Percentiles rank a stretch among this genome's conserved stretches.
phyloP scores from a whole-genome alignment of 2,329 filamentous ascomycete genomes.

The Metarhizium robertsii region DNA sequence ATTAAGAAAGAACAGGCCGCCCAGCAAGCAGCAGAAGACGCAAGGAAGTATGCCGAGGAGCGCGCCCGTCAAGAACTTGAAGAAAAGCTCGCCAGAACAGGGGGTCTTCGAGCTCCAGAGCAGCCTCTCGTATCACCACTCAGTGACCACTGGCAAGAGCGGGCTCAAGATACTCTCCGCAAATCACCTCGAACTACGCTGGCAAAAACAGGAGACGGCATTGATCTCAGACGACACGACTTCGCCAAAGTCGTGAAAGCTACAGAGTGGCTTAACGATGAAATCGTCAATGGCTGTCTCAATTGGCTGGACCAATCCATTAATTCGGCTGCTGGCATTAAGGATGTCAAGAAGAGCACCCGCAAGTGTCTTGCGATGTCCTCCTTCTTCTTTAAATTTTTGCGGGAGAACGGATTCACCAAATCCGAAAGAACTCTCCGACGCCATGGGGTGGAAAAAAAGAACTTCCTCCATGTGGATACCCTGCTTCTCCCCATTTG shows the following conservation, averaged over 20 bases:
- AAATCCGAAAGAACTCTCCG: slow-evolving; percentile 46
- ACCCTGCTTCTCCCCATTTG: slow-evolving; percentile 64
- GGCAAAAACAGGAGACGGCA: slow-evolving; percentile 38
- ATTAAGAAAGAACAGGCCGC: slow-evolving; percentile 11
- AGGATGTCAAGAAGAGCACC: slow-evolving; percentile 32
- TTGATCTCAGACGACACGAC: slow-evolving; percentile 44
- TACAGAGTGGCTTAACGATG: slow-evolving; percentile 65
- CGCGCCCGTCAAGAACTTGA: slow-evolving; percentile 6
- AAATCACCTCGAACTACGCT: slow-evolving; percentile 26
- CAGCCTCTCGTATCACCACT: slow-evolving; percentile 18
- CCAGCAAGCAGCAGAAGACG: slow-evolving; percentile 16
- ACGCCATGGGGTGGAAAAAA: slow-evolving; percentile 45
- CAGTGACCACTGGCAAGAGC: slow-evolving; percentile 17
- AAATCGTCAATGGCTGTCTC: slow-evolving; percentile 61
- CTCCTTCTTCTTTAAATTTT: slow-evolving; percentile 55
- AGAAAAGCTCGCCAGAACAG: slow-evolving; percentile 19
- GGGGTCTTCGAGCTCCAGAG: slow-evolving; percentile 20
- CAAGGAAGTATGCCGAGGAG: slow-evolving; percentile 16
- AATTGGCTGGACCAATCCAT: slow-evolving; percentile 49
- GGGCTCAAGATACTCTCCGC: slow-evolving; percentile 22
- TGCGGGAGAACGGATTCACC: slow-evolving; percentile 37
- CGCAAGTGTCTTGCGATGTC: slow-evolving; percentile 55
- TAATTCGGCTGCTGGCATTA: slow-evolving; percentile 46
- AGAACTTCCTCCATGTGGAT: slow-evolving; percentile 55
- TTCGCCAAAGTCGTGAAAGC: slow-evolving; percentile 51